Evolutionary conservation across 805 yeast genomes (phyloP).

Genomic region (Saccharomycopsis vini): DNA sequence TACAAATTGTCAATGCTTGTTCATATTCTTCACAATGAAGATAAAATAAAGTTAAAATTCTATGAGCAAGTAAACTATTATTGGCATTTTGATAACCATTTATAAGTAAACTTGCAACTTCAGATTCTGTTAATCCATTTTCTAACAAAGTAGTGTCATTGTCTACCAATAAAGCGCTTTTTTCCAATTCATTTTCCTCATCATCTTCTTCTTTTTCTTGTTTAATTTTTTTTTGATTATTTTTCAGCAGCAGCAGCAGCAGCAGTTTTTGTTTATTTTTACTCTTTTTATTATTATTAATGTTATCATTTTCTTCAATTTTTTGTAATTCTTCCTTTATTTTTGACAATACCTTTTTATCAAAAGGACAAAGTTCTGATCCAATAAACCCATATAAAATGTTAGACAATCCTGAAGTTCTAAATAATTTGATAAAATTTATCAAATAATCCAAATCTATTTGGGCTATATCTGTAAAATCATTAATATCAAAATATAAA

Average conservation of each 20-base stretch:
- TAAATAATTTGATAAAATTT: slow-evolving; percentile 49
- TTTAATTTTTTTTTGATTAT: slow-evolving; percentile 10
- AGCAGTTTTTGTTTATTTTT: slow-evolving; percentile 19
- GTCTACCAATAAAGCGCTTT: slow-evolving; percentile 22
- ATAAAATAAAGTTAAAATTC: slow-evolving; percentile 56
- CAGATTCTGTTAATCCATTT: slow-evolving; percentile 33
- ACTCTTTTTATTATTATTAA: slow-evolving; percentile 10
- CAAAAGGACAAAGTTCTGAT: slow-evolving; percentile 63
- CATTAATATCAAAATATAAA: slow-evolving; percentile 65
- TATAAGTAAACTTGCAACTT: slow-evolving; percentile 39
- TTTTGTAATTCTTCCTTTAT: slow-evolving; percentile 19
- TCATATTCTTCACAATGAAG: slow-evolving; percentile 55
- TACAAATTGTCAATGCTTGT: slow-evolving; percentile 51
- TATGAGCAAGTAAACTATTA: slow-evolving; percentile 48
- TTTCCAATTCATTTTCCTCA: slow-evolving; percentile 12
- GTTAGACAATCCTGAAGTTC: slow-evolving; percentile 50
- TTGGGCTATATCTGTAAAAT: slow-evolving; percentile 40
- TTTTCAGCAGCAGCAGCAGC: too few relatives aligned
- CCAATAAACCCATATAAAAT: slow-evolving; percentile 52
- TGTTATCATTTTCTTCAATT: slow-evolving; percentile 19
- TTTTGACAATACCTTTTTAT: slow-evolving; percentile 25
- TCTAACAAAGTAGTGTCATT: slow-evolving; percentile 11
- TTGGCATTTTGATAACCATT: slow-evolving; percentile 41
- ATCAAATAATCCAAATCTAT: slow-evolving; percentile 39
- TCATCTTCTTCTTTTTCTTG: slow-evolving; percentile 14